A percentile compares a stretch with the other conserved stretches of the same genome.
Evolutionary conservation across 768 basidiomycete genomes (phyloP).

Genomic region (Floccularia luteovirens): DNA sequence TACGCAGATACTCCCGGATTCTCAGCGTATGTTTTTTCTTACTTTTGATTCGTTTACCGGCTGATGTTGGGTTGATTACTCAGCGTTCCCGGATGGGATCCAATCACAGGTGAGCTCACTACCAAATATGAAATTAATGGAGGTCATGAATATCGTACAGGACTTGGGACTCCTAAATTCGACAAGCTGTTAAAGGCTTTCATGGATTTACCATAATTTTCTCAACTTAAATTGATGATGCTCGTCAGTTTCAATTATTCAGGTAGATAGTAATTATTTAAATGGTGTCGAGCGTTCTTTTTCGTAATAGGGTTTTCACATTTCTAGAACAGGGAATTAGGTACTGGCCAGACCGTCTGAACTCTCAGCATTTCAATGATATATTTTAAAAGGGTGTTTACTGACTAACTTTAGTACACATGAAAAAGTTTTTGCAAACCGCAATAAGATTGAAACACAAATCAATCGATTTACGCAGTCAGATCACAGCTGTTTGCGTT

Average conservation of each 20-base stretch:
- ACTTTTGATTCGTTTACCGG: not conserved
- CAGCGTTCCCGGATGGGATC: constrained; percentile 33
- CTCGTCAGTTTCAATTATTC: no score
- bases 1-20: constrained; percentile 24
- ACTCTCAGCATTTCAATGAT: no score
- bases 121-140: not conserved
- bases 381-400: no score
- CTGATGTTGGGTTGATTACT: constrained; percentile 1
- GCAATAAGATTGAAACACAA: not conserved
- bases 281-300: no score
- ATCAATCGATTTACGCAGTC: constrained; percentile 17
- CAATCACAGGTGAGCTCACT: constrained; percentile 25
- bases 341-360: no score
- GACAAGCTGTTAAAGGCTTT: constrained; percentile 28
- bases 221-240: no score
- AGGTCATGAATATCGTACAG: constrained; percentile 10
- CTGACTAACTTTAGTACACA: no score
- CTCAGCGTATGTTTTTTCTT: constrained; percentile 18
- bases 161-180: constrained; percentile 38
- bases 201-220: constrained; percentile 26
- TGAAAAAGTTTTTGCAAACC: no score
- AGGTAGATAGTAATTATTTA: no score
- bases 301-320: no score
- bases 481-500: constrained; percentile 52
- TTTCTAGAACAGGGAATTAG: no score